Evolutionary conservation across 2,329 filamentous ascomycete species (phyloP).

Genomic region (Diaporthe capsici): DNA sequence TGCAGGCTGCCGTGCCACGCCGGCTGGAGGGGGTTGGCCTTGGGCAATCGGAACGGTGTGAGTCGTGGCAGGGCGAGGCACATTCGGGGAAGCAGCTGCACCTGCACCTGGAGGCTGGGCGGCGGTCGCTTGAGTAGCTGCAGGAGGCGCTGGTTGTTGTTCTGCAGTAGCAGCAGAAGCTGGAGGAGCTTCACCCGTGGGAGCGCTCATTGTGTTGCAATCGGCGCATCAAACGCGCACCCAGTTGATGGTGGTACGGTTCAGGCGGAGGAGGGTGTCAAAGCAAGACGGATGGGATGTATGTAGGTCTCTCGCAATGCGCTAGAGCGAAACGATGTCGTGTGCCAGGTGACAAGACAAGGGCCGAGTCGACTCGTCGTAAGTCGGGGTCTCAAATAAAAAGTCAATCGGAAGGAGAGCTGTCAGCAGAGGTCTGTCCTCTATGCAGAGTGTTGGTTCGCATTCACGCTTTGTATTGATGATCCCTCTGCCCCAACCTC

Average conservation of each 20-base stretch:
- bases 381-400: slow-evolving; percentile 27
- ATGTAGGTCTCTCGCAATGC: slow-evolving; percentile 7
- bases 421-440: slow-evolving; percentile 28
- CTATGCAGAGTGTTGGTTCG: slow-evolving; percentile 23
- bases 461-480: slow-evolving; percentile 34
- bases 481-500: slow-evolving; percentile 18
- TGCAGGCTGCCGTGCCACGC: slow-evolving; percentile 42
- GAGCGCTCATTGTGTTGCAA: slow-evolving; percentile 41
- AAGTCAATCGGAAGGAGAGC: slow-evolving; percentile 7
- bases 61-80: slow-evolving; percentile 32
- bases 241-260: slow-evolving; percentile 21
- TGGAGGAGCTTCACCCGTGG: slow-evolving; percentile 40
- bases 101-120: slow-evolving; percentile 21
- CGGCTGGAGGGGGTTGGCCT: slow-evolving; percentile 35
- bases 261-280: neutral
- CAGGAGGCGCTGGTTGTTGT: slow-evolving; percentile 35
- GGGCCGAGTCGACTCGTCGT: slow-evolving; percentile 12
- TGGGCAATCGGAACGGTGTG: slow-evolving; percentile 39
- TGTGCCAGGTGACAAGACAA: slow-evolving; percentile 10
- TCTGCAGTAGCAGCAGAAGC: slow-evolving; percentile 34
- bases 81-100: slow-evolving; percentile 14
- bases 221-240: slow-evolving; percentile 42
- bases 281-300: slow-evolving; percentile 1
- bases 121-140: slow-evolving; percentile 26
- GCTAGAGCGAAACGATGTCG: slow-evolving; percentile 14